A percentile compares a stretch with the other conserved stretches of the same genome.
phyloP scores from a whole-genome alignment of 2,329 filamentous ascomycete species.

The Trichophyton benhamiae region DNA sequence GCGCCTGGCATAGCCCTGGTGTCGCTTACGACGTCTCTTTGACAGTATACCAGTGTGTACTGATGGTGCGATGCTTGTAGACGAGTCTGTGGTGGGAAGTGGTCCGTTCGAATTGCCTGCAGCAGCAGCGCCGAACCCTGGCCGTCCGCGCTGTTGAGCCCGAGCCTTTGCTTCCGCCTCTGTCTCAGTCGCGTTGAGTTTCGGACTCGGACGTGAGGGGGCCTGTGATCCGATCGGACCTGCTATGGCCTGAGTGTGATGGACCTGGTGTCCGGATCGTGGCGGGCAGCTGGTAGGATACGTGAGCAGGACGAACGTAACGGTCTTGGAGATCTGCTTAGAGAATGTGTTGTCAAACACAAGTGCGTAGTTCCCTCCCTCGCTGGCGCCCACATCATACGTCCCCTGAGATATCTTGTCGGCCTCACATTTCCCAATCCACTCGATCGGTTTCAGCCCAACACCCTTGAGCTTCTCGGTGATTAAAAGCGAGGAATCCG shows the following conservation, averaged over 20 bases:
- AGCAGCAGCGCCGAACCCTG: neutral
- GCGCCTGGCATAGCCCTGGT: slow-evolving; percentile 80
- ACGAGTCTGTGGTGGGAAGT: neutral
- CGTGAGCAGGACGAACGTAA: slow-evolving; percentile 85
- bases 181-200: slow-evolving; percentile 6
- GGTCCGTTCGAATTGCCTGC: neutral
- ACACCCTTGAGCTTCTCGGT: slow-evolving; percentile 51
- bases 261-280: slow-evolving; percentile 33
- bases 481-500: slow-evolving; percentile 52
- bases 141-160: neutral
- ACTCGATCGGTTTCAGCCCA: slow-evolving; percentile 53
- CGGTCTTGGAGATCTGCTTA: slow-evolving; percentile 86
- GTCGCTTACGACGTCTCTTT: slow-evolving; percentile 84
- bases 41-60: slow-evolving; percentile 76
- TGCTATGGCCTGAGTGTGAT: slow-evolving; percentile 43
- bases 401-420: slow-evolving; percentile 89
- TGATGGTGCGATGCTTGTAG: slow-evolving; percentile 28
- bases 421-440: slow-evolving; percentile 91
- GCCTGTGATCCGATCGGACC: slow-evolving; percentile 7
- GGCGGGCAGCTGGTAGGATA: slow-evolving; percentile 62
- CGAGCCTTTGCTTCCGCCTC: neutral
- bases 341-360: slow-evolving; percentile 99
- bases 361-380: slow-evolving; percentile 87
- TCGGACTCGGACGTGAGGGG: neutral
- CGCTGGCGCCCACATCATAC: slow-evolving; percentile 60